A percentile compares a stretch with the other conserved stretches of the same genome.
Conservation (phyloP, 2,329 filamentous ascomycete genomes). For the Sporothrix euskadiensis region DNA sequence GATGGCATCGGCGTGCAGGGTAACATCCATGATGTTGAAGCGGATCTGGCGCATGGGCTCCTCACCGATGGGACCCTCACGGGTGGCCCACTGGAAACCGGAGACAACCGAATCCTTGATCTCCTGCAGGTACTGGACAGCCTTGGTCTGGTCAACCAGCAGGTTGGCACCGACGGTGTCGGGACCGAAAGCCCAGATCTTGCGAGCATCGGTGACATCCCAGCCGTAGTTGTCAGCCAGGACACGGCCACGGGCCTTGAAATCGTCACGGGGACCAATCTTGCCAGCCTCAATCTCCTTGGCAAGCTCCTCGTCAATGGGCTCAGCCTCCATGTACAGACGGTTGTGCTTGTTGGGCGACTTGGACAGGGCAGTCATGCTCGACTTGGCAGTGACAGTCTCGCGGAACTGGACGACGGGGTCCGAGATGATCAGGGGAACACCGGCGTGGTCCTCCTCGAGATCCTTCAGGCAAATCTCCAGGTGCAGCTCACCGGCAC, state of each 20-base stretch:
- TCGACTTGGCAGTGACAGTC: slow-evolving; percentile 80
- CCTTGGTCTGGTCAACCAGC: slow-evolving; percentile 99
- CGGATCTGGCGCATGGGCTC: slow-evolving; percentile 96
- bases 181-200: slow-evolving; percentile 99
- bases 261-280: slow-evolving; percentile 93
- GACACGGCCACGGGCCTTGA: slow-evolving; percentile 96
- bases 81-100: slow-evolving; percentile 99
- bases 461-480: slow-evolving; percentile 99
- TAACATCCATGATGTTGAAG: slow-evolving; percentile 99
- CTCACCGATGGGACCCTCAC: slow-evolving; percentile 96
- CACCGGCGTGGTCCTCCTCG: slow-evolving; percentile 98
- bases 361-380: slow-evolving; percentile 97
- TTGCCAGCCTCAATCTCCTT: slow-evolving; percentile 88
- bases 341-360: slow-evolving; percentile 99
- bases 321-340: slow-evolving; percentile 93
- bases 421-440: slow-evolving; percentile 96
- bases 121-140: slow-evolving; percentile 99
- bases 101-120: slow-evolving; percentile 99
- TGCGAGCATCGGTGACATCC: slow-evolving; percentile 99
- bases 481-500: slow-evolving; percentile 98
- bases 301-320: slow-evolving; percentile 87
- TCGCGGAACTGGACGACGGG: slow-evolving; percentile 99
- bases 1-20: slow-evolving; percentile 98
- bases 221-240: slow-evolving; percentile 96
- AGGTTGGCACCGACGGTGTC: slow-evolving; percentile 98